These are phyloP conservation scores for Silene uniflora DNA, from an alignment of 148 eudicot genomes.

Conservation along the genomic window DNA sequence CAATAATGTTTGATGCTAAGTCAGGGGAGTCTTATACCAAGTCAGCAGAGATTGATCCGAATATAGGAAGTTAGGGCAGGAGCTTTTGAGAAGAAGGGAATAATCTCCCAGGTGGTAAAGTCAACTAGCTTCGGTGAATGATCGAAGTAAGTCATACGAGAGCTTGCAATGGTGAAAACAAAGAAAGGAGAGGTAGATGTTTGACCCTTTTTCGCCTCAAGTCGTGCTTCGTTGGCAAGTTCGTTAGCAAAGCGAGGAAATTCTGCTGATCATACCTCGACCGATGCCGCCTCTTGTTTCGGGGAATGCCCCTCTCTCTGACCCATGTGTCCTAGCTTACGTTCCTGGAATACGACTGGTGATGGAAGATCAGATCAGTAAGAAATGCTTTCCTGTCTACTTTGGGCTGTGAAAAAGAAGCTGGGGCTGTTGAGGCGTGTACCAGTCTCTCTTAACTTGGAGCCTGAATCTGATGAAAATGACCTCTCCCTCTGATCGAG, in stretches of 20 bases:
- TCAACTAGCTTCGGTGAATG: constrained; percentile 25
- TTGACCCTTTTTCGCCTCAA: no score
- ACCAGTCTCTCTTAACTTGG: no score
- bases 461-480: no score
- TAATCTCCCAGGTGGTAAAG: constrained; percentile 28
- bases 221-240: no score
- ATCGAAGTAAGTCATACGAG: constrained; percentile 26
- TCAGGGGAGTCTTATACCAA: constrained; percentile 36
- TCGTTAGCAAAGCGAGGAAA: no score
- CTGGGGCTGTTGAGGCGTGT: no score
- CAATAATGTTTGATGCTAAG: constrained; percentile 35
- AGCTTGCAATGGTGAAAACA: constrained; percentile 25
- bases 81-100: constrained; percentile 40
- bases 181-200: constrained; percentile 37
- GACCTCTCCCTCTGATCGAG: no score
- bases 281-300: no score
- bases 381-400: constrained; percentile 29
- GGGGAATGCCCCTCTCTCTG: no score
- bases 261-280: no score
- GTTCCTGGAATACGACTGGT: no score
- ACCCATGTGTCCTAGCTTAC: no score
- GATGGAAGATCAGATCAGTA: constrained; percentile 34
- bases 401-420: constrained; percentile 38
- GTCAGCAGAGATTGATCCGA: constrained; percentile 37
- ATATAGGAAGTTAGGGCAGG: constrained; percentile 41